phyloP scores from a whole-genome alignment of 768 basidiomycete species.

The Guyanaporus albipodus region DNA sequence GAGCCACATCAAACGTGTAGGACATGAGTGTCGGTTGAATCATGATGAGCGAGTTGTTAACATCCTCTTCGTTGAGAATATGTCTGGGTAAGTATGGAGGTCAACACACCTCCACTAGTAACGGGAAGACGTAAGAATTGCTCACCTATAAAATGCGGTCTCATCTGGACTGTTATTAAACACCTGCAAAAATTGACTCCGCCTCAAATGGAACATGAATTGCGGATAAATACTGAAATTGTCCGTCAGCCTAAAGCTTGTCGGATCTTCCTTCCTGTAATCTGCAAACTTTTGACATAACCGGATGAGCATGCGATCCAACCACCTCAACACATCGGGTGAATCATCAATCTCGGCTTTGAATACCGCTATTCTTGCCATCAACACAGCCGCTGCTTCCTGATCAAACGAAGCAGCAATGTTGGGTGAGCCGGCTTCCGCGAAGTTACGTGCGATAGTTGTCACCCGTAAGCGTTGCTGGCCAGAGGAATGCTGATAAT shows the following conservation, averaged over 20 bases:
- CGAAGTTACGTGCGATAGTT: slow-evolving; percentile 95
- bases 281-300: slow-evolving; percentile 99
- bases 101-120: neutral
- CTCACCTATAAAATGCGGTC: slow-evolving; percentile 94
- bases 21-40: slow-evolving; percentile 99
- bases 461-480: slow-evolving; percentile 95
- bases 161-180: slow-evolving; percentile 99
- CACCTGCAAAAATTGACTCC: slow-evolving; percentile 98
- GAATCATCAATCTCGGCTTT: slow-evolving; percentile 99
- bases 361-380: slow-evolving; percentile 98
- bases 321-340: slow-evolving; percentile 94
- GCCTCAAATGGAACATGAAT: slow-evolving; percentile 98
- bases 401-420: slow-evolving; percentile 96
- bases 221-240: slow-evolving; percentile 99
- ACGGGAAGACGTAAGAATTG: neutral
- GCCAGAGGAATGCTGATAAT: slow-evolving; percentile 97
- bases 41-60: slow-evolving; percentile 99
- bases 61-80: slow-evolving; percentile 93
- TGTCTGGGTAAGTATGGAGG: slow-evolving; percentile 63
- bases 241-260: slow-evolving; percentile 87
- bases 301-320: slow-evolving; percentile 97
- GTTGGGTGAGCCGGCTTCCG: slow-evolving; percentile 91
- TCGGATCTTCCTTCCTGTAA: slow-evolving; percentile 96
- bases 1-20: slow-evolving; percentile 86
- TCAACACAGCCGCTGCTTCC: slow-evolving; percentile 94